Conservation (phyloP, 805 yeast species). For the Pichia occidentalis region DNA sequence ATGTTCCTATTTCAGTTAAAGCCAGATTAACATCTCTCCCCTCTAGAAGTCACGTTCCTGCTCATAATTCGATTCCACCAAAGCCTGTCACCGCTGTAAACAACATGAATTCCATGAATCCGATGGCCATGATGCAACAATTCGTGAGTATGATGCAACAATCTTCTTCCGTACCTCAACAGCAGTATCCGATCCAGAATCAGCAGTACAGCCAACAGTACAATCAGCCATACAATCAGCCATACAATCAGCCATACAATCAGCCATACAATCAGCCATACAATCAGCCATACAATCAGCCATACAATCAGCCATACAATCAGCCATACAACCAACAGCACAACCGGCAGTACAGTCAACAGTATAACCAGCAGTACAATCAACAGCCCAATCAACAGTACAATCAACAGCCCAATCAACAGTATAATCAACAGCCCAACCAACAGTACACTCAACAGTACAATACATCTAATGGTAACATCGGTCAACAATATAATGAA, state of each 20-base stretch:
- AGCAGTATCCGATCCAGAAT: conserved; percentile 15
- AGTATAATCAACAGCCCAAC: conserved; percentile 2
- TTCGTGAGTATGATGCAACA: conserved; percentile 15
- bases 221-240: conserved; percentile 16
- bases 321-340: conserved; percentile 10
- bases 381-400: conserved; percentile 1
- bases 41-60: conserved; percentile 8
- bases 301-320: not conserved
- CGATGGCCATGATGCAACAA: conserved; percentile 14
- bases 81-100: not conserved
- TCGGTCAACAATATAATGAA: conserved; percentile 2
- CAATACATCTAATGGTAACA: not conserved
- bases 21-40: conserved; percentile 18
- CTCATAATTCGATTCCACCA: not conserved
- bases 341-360: conserved; percentile 16
- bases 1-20: conserved; percentile 5
- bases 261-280: conserved; percentile 6
- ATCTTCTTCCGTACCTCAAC: conserved; percentile 6
- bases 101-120: conserved; percentile 1
- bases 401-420: conserved; percentile 6
- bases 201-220: conserved; percentile 17
- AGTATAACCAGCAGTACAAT: conserved; percentile 11
- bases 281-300: not conserved
- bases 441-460: conserved; percentile 8
- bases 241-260: conserved; percentile 7